Evolutionary conservation across 495 filamentous ascomycete species (phyloP), one percentile per base, ranked within the genome.

Genomic region (Penicillium maclennaniae): DNA sequence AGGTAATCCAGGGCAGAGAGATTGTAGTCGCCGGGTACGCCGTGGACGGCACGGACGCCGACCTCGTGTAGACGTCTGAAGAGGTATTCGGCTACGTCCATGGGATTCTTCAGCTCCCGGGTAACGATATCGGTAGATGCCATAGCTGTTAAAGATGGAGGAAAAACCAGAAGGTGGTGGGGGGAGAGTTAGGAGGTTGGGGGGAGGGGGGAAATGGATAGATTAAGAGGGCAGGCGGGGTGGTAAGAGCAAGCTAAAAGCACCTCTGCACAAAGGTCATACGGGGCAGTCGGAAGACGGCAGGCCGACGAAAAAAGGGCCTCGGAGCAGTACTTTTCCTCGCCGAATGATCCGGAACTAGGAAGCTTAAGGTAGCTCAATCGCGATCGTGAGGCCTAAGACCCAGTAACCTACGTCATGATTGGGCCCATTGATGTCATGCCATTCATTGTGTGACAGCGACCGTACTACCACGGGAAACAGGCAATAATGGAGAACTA

Each of bases 41-140:
- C 86, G 61, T 87, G 83, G 25, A 87, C 70, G 8, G 81, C 74
- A 37, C 78, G 71, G 31, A 84, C 69, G 12, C 84, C 82, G 23
- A 87, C 78, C 66, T 86, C 69, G 52, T 78, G 73, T n/a, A 88
- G 74, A 49, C 84, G 77, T 21, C 71, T 73, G 63, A 84, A 86
- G 25, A 88, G 74, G 58, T 86, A 88, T 52, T 85, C 81, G 23
- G 75, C 76, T 9, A 83, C 64, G 54, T 82, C 76, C 12, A 85
- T 62, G 20, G 82, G 82, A 23, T 77, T 71, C 55, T 78, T 71
- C 43, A 84, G 72, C 55, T 79, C 78, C 46, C 69, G 66, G 0
- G 79, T 77, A 55, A 73, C 69, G 53, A 84, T 81, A 60, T 84
- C 81, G 20, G 64, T 67, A 45, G 74, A 70, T 75, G 80, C 77